Conservation (phyloP, 148 eudicot genomes). For the Simmondsia chinensis region DNA sequence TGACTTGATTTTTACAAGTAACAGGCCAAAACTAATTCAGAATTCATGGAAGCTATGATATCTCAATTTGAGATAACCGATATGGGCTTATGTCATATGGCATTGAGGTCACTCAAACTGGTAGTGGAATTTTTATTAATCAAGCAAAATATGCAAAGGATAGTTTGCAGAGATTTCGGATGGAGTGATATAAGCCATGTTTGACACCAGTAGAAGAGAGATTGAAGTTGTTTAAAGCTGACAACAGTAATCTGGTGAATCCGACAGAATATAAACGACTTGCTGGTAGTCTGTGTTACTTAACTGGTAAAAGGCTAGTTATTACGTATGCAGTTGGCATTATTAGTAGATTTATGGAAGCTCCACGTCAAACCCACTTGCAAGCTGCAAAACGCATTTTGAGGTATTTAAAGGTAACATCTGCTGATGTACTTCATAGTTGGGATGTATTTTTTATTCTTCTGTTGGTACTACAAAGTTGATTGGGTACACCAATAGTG, state of each 20-base stretch:
- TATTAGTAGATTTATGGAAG: constrained; percentile 2
- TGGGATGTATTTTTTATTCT: background rate
- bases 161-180: constrained; percentile 1
- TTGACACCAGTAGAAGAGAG: background rate
- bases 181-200: background rate
- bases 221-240: constrained; percentile 1
- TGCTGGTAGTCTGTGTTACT: constrained; percentile 7
- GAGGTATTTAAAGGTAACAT: constrained; percentile 1
- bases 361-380: background rate
- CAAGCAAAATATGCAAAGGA: constrained; percentile 9
- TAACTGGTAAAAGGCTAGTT: constrained; percentile 1
- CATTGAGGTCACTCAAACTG: constrained; percentile 7
- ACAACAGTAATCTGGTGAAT: background rate
- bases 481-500: constrained; percentile 2
- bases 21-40: background rate
- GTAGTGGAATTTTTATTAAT: constrained; percentile 2
- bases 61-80: constrained; percentile 10
- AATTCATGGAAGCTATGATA: constrained; percentile 9
- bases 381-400: background rate
- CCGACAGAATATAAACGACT: background rate
- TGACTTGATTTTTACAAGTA: constrained; percentile 8
- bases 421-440: too few relatives aligned
- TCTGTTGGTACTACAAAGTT: too few relatives aligned
- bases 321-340: constrained; percentile 5
- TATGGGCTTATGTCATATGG: constrained; percentile 15